phyloP scores from a whole-genome alignment of 345 rosid species.

The Brassica cretica region DNA sequence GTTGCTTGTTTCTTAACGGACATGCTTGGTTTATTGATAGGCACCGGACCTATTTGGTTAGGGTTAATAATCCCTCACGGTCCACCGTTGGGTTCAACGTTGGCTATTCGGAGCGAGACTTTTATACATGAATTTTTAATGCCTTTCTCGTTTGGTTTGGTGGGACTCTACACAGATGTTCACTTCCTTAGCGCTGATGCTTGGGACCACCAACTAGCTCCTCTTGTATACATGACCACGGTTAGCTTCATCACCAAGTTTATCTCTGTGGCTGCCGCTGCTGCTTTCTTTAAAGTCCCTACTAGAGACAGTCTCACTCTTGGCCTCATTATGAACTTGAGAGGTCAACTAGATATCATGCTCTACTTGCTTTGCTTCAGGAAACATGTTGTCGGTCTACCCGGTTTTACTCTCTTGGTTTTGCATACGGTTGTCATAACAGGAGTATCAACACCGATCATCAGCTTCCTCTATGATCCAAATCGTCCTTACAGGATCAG shows the following conservation, averaged over 20 bases:
- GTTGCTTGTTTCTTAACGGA: slow-evolving; percentile 58
- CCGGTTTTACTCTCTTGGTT: slow-evolving; percentile 53
- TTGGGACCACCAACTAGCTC: slow-evolving; percentile 50
- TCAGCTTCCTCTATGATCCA: slow-evolving; percentile 68
- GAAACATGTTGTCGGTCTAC: slow-evolving; percentile 42
- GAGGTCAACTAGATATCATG: slow-evolving; percentile 67
- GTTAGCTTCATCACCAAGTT: slow-evolving; percentile 49
- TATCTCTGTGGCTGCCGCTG: slow-evolving; percentile 30
- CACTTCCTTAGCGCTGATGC: slow-evolving; percentile 29
- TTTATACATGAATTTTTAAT: slow-evolving; percentile 53
- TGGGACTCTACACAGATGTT: slow-evolving; percentile 60
- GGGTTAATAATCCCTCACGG: slow-evolving; percentile 71
- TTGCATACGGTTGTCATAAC: slow-evolving; percentile 41
- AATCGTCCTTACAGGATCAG: slow-evolving; percentile 70
- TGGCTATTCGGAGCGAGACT: slow-evolving; percentile 59
- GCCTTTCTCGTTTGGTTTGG: slow-evolving; percentile 58
- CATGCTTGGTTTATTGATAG: slow-evolving; percentile 65
- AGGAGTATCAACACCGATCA: slow-evolving; percentile 46
- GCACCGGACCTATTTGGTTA: slow-evolving; percentile 58
- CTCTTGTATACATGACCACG: slow-evolving; percentile 44
- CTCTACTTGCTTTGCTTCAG: slow-evolving; percentile 61
- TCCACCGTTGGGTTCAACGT: slow-evolving; percentile 58
- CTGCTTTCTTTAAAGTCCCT: slow-evolving; percentile 46
- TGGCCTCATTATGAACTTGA: slow-evolving; percentile 58
- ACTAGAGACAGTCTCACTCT: slow-evolving; percentile 56